Percentiles rank a stretch among this genome's conserved stretches.
Conservation (phyloP, 129 eudicot genomes). For the Chrysanthemum lavandulifolium region DNA sequence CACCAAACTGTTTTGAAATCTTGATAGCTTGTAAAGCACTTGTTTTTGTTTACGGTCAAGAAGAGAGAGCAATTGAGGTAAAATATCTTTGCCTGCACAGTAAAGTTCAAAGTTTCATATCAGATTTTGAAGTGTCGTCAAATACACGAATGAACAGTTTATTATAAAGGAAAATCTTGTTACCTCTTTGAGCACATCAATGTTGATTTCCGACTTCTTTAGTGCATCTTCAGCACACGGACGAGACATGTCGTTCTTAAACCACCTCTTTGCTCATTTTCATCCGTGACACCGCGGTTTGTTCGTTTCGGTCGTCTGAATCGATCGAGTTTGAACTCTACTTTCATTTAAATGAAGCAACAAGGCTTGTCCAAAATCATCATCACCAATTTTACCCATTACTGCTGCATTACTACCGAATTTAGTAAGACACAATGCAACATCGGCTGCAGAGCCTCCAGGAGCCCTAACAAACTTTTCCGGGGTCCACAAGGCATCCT, state of each 20-base stretch:
- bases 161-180: background rate
- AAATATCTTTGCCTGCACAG: constrained; percentile 87
- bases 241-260: constrained; percentile 53
- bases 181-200: constrained; percentile 93
- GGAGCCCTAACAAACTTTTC: constrained; percentile 90
- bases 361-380: constrained; percentile 78
- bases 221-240: constrained; percentile 90
- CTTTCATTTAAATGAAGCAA: constrained; percentile 50
- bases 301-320: constrained; percentile 54
- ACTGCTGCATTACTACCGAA: constrained; percentile 91
- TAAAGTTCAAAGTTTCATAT: background rate
- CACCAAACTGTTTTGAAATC: constrained; percentile 77
- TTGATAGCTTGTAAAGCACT: constrained; percentile 77
- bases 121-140: no score
- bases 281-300: constrained; percentile 77
- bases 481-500: constrained; percentile 76
- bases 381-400: constrained; percentile 96
- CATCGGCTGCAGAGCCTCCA: constrained; percentile 79
- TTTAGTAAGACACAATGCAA: constrained; percentile 79
- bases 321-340: constrained; percentile 77
- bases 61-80: constrained; percentile 78
- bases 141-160: background rate
- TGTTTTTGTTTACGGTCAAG: constrained; percentile 70
- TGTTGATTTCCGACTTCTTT: constrained; percentile 67
- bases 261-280: constrained; percentile 67